Conservation (phyloP, 2,329 filamentous ascomycete genomes). For the Chalara sp. region DNA sequence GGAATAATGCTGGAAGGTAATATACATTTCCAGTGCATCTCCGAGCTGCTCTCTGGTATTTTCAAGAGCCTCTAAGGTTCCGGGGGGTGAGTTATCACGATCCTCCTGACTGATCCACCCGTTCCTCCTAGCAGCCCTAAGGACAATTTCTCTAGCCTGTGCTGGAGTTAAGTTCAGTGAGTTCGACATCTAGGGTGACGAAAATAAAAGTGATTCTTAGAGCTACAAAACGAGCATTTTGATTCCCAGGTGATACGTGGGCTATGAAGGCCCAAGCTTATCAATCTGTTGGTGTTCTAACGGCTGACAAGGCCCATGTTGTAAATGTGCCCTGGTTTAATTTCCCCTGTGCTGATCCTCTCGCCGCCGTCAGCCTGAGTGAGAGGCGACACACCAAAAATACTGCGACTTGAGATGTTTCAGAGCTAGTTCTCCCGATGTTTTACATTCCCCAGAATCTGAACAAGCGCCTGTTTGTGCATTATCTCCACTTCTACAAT, state of each 20-base stretch:
- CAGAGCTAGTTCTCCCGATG: too few species aligned
- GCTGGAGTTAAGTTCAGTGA: not conserved
- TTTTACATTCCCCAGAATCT: too few species aligned
- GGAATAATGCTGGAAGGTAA: not conserved
- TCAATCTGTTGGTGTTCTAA: too few species aligned
- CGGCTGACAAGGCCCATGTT: too few species aligned
- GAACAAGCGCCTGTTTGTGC: too few species aligned
- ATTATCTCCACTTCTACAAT: too few species aligned
- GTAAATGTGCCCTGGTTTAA: too few species aligned
- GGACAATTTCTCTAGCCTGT: not conserved
- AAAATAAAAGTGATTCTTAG: not conserved
- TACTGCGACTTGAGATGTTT: too few species aligned
- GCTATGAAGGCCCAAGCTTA: not conserved
- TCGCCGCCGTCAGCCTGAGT: too few species aligned
- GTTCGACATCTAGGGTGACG: not conserved
- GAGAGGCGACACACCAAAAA: too few species aligned
- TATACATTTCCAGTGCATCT: constrained; percentile 2
- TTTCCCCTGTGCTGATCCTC: too few species aligned
- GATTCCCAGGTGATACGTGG: not conserved
- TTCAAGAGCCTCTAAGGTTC: not conserved
- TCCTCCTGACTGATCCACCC: not conserved
- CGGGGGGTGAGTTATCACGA: not conserved
- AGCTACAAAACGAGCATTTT: not conserved
- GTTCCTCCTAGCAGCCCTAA: not conserved
- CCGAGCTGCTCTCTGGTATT: constrained; percentile 1